phyloP scores from a whole-genome alignment of 2,329 filamentous ascomycete genomes.

The Chrysoporthe deuterocubensis region DNA sequence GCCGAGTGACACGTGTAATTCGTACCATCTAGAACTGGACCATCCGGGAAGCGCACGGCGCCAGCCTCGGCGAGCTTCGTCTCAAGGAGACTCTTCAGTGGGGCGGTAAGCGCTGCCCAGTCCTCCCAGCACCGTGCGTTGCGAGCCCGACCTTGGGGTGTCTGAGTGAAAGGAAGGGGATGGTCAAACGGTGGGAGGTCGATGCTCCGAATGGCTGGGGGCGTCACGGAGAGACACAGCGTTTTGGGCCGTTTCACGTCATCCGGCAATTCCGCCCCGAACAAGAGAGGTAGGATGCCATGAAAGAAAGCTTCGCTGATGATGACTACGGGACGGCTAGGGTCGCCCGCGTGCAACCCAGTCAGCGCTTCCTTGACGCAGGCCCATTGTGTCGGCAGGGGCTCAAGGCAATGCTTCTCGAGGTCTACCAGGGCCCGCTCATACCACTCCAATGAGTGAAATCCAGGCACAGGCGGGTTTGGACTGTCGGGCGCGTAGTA shows the following conservation, averaged over 20 bases:
- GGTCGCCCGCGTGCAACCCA: constrained; percentile 31
- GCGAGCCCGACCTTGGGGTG: constrained; percentile 33
- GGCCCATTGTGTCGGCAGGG: constrained; percentile 41
- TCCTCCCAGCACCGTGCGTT: constrained; percentile 37
- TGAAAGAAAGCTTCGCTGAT: constrained; percentile 43
- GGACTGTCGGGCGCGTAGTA: constrained; percentile 36
- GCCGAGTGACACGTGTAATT: constrained; percentile 42
- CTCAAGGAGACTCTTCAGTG: constrained; percentile 36
- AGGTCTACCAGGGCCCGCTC: constrained; percentile 40
- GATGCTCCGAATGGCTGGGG: constrained; percentile 41
- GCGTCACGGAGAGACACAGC: constrained; percentile 43
- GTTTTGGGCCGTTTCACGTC: constrained; percentile 33
- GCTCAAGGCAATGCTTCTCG: constrained; percentile 37
- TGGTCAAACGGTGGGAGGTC: constrained; percentile 42
- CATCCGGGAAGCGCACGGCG: constrained; percentile 29
- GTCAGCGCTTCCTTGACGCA: constrained; percentile 37
- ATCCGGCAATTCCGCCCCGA: constrained; percentile 35
- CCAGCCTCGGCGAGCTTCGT: constrained; percentile 37
- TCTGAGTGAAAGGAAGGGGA: constrained; percentile 37
- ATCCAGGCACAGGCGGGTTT: constrained; percentile 32
- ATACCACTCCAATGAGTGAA: constrained; percentile 34
- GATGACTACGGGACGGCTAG: constrained; percentile 35
- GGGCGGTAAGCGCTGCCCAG: constrained; percentile 34
- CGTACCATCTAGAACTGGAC: constrained; percentile 38
- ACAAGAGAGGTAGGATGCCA: constrained; percentile 40